Conservation (phyloP, 768 basidiomycete genomes). For the Lactarius quietus region DNA sequence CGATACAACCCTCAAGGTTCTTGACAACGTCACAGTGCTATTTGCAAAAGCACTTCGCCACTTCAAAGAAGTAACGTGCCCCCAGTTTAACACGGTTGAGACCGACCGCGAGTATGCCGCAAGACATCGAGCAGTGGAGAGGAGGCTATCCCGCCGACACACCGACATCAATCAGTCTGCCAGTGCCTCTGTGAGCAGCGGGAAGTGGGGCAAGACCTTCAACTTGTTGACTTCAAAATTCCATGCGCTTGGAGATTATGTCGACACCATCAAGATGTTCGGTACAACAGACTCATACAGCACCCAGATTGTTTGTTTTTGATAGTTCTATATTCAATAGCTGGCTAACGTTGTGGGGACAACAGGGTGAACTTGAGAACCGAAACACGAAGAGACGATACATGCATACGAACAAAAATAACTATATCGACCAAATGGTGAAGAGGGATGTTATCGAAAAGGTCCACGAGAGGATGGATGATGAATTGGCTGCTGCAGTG, state of each 20-base stretch:
- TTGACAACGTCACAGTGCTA: background rate
- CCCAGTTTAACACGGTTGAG: background rate
- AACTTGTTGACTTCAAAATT: background rate
- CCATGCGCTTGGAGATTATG: background rate
- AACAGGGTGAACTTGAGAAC: too few species aligned
- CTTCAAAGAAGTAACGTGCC: background rate
- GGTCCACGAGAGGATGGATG: too few species aligned
- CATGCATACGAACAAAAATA: too few species aligned
- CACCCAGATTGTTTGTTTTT: background rate
- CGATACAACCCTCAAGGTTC: background rate
- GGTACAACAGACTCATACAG: background rate
- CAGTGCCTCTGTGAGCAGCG: too few species aligned
- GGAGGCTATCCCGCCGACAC: background rate
- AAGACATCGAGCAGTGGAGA: background rate
- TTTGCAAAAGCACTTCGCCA: background rate
- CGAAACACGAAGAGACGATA: too few species aligned
- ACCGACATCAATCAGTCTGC: too few species aligned
- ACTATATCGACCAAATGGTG: too few species aligned
- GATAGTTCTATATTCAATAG: too few species aligned
- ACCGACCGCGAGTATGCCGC: background rate
- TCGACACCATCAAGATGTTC: background rate
- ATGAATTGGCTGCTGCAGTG: too few species aligned
- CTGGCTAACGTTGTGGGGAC: too few species aligned
- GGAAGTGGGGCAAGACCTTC: background rate
- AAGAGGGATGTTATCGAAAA: too few species aligned